These are phyloP conservation scores for Diplodia seriata DNA, from an alignment of 2,329 filamentous ascomycete genomes.

Conservation along the genomic window DNA sequence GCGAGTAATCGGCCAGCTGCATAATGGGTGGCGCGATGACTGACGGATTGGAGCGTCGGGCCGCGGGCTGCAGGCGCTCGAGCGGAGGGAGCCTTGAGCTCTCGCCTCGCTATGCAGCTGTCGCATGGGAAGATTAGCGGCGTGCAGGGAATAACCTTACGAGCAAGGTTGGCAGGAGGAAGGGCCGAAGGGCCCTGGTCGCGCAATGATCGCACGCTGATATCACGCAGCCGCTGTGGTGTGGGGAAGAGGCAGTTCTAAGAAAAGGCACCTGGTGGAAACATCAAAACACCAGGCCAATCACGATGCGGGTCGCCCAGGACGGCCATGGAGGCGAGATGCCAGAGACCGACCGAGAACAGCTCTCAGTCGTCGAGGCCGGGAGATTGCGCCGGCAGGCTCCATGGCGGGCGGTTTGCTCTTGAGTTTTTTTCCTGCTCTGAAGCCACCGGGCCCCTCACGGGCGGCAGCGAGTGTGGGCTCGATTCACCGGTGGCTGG, in stretches of 20 bases:
- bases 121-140: conserved; percentile 22
- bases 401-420: conserved; percentile 1
- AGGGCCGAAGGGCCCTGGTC: conserved; percentile 26
- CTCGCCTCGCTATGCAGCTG: conserved; percentile 24
- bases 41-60: conserved; percentile 21
- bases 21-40: conserved; percentile 20
- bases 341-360: background rate
- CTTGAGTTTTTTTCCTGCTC: background rate
- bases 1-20: conserved; percentile 25
- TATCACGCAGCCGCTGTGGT: conserved; percentile 29
- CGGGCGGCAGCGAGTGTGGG: conserved; percentile 16
- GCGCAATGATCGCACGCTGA: conserved; percentile 23
- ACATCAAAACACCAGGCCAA: conserved; percentile 26
- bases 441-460: conserved; percentile 3
- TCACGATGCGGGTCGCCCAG: conserved; percentile 1
- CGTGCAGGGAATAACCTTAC: conserved; percentile 20
- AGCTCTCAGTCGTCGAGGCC: conserved; percentile 16
- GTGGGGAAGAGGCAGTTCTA: conserved; percentile 28
- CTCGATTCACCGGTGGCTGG: conserved; percentile 28
- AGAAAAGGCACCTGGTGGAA: conserved; percentile 27
- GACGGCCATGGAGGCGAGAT: conserved; percentile 7
- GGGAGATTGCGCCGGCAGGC: conserved; percentile 18
- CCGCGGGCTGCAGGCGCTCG: conserved; percentile 19
- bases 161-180: conserved; percentile 25
- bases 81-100: conserved; percentile 24